Evolutionary conservation across 225 moss, liverwort and hornwort species (phyloP).

Genomic region (Bryum argenteum): DNA sequence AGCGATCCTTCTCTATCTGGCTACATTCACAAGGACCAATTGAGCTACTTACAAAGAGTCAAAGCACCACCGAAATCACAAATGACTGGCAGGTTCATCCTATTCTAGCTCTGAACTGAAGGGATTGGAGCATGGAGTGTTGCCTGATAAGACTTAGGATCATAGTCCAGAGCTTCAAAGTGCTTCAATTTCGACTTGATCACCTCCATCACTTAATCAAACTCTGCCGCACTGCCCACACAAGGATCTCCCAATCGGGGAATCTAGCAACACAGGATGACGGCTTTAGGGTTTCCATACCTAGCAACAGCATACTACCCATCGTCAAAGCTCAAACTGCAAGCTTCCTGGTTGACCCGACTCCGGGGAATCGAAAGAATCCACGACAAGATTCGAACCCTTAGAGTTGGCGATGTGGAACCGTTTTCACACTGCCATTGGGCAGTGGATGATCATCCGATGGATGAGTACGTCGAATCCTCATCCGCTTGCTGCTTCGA

Average conservation of each 20-base stretch:
- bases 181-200: background rate
- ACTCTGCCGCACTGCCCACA: background rate
- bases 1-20: conserved; percentile 3
- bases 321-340: background rate
- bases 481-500: conserved; percentile 20
- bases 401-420: too few relatives aligned
- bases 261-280: background rate
- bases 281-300: conserved; percentile 8
- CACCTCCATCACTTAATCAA: background rate
- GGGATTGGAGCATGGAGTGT: background rate
- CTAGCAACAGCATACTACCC: background rate
- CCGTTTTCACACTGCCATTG: background rate
- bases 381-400: too few relatives aligned
- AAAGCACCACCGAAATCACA: background rate
- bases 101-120: background rate
- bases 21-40: background rate
- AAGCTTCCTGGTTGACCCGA: background rate
- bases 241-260: too few relatives aligned
- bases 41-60: background rate
- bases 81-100: too few relatives aligned
- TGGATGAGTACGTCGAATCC: conserved; percentile 17
- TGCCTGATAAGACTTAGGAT: background rate
- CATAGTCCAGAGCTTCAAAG: background rate
- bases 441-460: background rate
- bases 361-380: background rate